Percentiles rank a stretch among this genome's conserved stretches.
phyloP scores from a whole-genome alignment of 768 basidiomycete species.

The Agrocybe pediades region DNA sequence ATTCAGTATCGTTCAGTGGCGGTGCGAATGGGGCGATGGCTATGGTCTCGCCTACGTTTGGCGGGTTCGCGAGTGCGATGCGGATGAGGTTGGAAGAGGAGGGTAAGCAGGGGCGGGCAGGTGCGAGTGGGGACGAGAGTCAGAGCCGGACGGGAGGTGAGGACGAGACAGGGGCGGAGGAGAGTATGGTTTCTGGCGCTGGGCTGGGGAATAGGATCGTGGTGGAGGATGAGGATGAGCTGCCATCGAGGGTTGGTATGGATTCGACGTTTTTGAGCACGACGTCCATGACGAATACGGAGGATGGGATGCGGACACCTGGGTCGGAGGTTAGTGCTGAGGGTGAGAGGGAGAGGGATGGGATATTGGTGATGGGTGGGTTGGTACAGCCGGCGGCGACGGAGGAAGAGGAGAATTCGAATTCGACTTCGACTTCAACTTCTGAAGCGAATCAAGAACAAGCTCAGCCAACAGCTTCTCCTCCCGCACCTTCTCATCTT shows the following conservation, averaged over 20 bases:
- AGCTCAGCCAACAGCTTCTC: too few species aligned
- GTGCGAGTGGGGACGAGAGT: too few species aligned
- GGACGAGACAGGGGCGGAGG: neutral
- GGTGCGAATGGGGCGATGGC: slow-evolving; percentile 10
- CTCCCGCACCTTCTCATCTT: too few species aligned
- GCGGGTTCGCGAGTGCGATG: slow-evolving; percentile 38
- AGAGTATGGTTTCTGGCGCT: slow-evolving; percentile 3
- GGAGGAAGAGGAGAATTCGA: too few species aligned
- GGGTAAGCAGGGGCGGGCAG: neutral
- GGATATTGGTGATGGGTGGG: too few species aligned
- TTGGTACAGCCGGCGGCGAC: too few species aligned
- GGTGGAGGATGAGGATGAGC: slow-evolving; percentile 48
- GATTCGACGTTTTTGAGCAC: slow-evolving; percentile 6
- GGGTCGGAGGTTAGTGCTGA: too few species aligned
- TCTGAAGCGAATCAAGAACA: too few species aligned
- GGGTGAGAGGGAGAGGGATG: too few species aligned
- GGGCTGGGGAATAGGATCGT: slow-evolving; percentile 38
- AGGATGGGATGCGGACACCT: slow-evolving; percentile 14
- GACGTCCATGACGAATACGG: slow-evolving; percentile 26
- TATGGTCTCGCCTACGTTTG: slow-evolving; percentile 19
- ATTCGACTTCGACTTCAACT: too few species aligned
- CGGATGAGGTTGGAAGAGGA: slow-evolving; percentile 37
- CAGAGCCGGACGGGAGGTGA: neutral
- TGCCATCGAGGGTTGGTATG: slow-evolving; percentile 25
- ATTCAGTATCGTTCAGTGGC: too few species aligned